A percentile compares a stretch with the other conserved stretches of the same genome.
Evolutionary conservation across 371 early-diverging fungal genomes (phyloP).

Genomic region (Apophysomyces ossiformis): DNA sequence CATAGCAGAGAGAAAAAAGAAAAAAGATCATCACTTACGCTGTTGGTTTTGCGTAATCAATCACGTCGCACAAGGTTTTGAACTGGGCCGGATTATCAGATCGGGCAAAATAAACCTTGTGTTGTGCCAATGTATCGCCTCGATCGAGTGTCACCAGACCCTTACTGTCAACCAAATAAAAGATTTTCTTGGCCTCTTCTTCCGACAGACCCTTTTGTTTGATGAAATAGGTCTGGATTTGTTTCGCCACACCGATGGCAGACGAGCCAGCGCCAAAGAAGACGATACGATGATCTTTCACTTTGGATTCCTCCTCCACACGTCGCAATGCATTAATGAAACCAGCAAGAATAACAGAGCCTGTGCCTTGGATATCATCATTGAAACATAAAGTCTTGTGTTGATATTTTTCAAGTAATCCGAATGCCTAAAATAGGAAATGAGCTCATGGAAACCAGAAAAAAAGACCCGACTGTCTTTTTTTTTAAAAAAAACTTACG

Average conservation of each 20-base stretch:
- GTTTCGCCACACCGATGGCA: slow-evolving; percentile 89
- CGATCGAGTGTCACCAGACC: slow-evolving; percentile 83
- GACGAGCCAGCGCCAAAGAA: slow-evolving; percentile 91
- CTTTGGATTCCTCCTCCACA: slow-evolving; percentile 51
- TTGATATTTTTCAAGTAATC: slow-evolving; percentile 69
- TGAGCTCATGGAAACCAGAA: background rate
- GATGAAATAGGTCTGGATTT: slow-evolving; percentile 77
- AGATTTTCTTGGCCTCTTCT: slow-evolving; percentile 74
- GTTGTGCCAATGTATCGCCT: slow-evolving; percentile 81
- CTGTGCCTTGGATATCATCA: slow-evolving; percentile 79
- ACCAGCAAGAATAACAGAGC: slow-evolving; percentile 90
- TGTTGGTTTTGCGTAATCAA: slow-evolving; percentile 79
- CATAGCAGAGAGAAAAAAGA: slow-evolving; percentile 1
- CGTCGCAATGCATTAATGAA: slow-evolving; percentile 85
- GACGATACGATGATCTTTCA: slow-evolving; percentile 80
- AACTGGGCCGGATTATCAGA: slow-evolving; percentile 74
- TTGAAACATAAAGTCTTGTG: slow-evolving; percentile 75
- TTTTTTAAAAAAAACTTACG: slow-evolving; percentile 17
- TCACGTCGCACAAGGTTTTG: slow-evolving; percentile 67
- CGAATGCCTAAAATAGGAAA: slow-evolving; percentile 59
- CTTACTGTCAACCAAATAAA: slow-evolving; percentile 89
- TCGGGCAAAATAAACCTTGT: slow-evolving; percentile 84
- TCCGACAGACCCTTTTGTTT: slow-evolving; percentile 67
- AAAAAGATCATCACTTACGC: slow-evolving; percentile 39
- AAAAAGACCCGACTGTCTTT: slow-evolving; percentile 24